Percentiles rank a stretch among this genome's conserved stretches.
These are phyloP conservation scores for Penicillium sp. DNA, from an alignment of 2,329 filamentous ascomycete genomes.

Conservation along the genomic window DNA sequence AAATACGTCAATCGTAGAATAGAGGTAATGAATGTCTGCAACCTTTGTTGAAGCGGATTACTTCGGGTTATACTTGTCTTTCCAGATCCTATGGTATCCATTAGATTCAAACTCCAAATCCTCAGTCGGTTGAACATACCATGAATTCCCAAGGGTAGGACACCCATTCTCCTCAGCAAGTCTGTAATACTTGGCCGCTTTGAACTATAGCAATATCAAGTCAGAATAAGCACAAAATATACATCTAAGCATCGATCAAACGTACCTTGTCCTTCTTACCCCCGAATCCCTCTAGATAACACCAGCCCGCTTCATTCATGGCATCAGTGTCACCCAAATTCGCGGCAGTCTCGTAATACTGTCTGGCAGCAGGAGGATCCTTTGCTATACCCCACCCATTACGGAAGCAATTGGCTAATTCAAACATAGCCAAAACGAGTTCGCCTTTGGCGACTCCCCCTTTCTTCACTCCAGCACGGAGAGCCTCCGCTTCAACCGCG, in stretches of 20 bases:
- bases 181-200: conserved; percentile 85
- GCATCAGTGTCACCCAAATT: conserved; percentile 95
- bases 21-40: neutral
- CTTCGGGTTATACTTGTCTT: conserved; percentile 77
- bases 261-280: conserved; percentile 98
- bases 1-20: neutral
- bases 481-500: conserved; percentile 77
- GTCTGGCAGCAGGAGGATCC: conserved; percentile 77
- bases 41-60: neutral
- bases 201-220: conserved; percentile 29
- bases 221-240: conserved; percentile 10
- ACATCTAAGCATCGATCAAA: conserved; percentile 22
- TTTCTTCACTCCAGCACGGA: conserved; percentile 84
- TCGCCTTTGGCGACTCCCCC: conserved; percentile 95
- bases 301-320: conserved; percentile 97
- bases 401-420: conserved; percentile 74
- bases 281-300: conserved; percentile 94
- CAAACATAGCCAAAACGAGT: conserved; percentile 92
- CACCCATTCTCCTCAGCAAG: conserved; percentile 84
- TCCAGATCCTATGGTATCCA: conserved; percentile 78
- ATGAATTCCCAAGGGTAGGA: conserved; percentile 90
- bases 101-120: conserved; percentile 20
- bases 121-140: conserved; percentile 61
- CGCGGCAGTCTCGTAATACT: conserved; percentile 97
- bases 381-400: conserved; percentile 90